Percentiles rank a stretch among this genome's conserved stretches.
Conservation (phyloP, 139 green algal genomes). For the Axilococcus clingmanii region DNA sequence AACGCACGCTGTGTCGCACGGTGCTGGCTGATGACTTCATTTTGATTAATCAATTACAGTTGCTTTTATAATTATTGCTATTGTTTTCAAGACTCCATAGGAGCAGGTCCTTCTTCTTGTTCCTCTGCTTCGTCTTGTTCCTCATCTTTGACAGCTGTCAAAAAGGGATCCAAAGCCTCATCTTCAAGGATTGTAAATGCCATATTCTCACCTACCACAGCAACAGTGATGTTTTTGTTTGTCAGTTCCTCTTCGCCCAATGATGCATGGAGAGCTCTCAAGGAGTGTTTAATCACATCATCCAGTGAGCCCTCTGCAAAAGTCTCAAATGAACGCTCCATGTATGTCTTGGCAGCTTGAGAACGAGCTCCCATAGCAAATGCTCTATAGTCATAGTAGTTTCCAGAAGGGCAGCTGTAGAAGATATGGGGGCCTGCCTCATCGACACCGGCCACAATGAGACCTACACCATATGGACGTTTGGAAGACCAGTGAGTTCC, state of each 20-base stretch:
- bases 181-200: slow-evolving; percentile 80
- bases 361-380: slow-evolving; percentile 90
- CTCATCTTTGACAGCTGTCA: slow-evolving; percentile 26
- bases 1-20: slow-evolving; percentile 53
- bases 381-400: slow-evolving; percentile 96
- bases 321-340: slow-evolving; percentile 86
- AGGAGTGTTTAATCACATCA: slow-evolving; percentile 72
- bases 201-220: slow-evolving; percentile 67
- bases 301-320: slow-evolving; percentile 66
- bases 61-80: too few relatives aligned
- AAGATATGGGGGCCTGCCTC: slow-evolving; percentile 53
- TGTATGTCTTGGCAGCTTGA: slow-evolving; percentile 93
- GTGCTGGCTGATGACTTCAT: slow-evolving; percentile 39
- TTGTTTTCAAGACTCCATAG: slow-evolving; percentile 19
- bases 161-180: slow-evolving; percentile 44
- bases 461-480: slow-evolving; percentile 89
- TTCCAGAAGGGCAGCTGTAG: slow-evolving; percentile 89
- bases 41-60: too few relatives aligned
- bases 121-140: slow-evolving; percentile 8
- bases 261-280: slow-evolving; percentile 44
- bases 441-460: slow-evolving; percentile 86
- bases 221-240: slow-evolving; percentile 63
- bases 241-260: slow-evolving; percentile 77
- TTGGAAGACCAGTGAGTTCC: slow-evolving; percentile 87
- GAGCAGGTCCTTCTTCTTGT: slow-evolving; percentile 7